These are phyloP conservation scores for Niebla homalea DNA, from an alignment of 495 filamentous ascomycete species.

Conservation along the genomic window DNA sequence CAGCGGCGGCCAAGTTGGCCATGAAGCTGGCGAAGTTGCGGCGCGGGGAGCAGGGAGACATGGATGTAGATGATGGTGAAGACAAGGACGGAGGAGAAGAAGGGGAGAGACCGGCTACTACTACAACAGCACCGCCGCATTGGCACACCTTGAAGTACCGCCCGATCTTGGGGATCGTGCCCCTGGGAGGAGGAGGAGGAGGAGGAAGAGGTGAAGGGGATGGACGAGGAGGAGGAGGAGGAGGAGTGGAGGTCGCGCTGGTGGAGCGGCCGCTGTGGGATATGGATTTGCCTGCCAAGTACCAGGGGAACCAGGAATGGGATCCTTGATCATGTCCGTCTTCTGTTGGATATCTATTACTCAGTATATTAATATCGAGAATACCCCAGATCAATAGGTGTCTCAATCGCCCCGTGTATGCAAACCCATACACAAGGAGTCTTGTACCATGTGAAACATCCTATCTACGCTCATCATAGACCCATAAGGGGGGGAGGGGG, in stretches of 20 bases:
- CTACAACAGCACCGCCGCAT: slow-evolving; percentile 25
- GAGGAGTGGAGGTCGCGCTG: slow-evolving; percentile 62
- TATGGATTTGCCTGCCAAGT: slow-evolving; percentile 63
- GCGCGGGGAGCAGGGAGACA: slow-evolving; percentile 26
- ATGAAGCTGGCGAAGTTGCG: slow-evolving; percentile 11
- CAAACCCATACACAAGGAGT: no score
- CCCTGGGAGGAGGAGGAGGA: slow-evolving; percentile 35
- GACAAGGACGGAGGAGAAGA: slow-evolving; percentile 18
- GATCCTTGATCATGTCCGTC: slow-evolving; percentile 9
- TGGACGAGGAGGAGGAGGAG: slow-evolving; percentile 17
- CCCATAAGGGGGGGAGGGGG: no score
- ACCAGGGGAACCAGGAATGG: slow-evolving; percentile 53
- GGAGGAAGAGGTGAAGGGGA: slow-evolving; percentile 17
- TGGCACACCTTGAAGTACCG: slow-evolving; percentile 88
- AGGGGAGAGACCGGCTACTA: not conserved
- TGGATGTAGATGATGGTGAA: slow-evolving; percentile 25
- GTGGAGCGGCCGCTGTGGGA: slow-evolving; percentile 82
- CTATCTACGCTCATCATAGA: no score
- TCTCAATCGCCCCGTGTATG: no score
- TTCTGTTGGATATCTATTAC: no score
- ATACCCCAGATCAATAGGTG: no score
- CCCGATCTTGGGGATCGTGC: slow-evolving; percentile 78
- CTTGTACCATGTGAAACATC: no score
- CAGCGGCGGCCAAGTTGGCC: not conserved
- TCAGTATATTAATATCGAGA: no score